Base-by-base conservation (phyloP, 2,329 filamentous ascomycete genomes). In the Colletotrichum tamarilloi region DNA sequence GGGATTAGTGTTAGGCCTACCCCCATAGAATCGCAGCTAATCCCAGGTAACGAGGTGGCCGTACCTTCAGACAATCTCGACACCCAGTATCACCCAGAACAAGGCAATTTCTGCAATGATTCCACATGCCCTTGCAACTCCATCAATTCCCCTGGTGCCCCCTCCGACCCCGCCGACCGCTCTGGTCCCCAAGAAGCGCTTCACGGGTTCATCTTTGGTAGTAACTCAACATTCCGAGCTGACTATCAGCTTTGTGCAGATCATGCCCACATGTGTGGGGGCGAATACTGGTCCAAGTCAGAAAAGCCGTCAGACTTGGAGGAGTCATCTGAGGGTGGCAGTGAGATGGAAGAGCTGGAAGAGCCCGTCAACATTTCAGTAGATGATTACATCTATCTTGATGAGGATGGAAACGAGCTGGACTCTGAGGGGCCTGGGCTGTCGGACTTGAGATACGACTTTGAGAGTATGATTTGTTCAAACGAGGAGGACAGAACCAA, bases 251-350 rank as follows among this genome's bases (percentile, higher is more conserved):
- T 46, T n/a, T 46, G 42, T 3, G 42, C 16, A 9, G 42, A 49
- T 11, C 19, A 49, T 49, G 8, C 42, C 2, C 8, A 8, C 1
- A 49, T 49, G 42, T 22, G 7, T 49, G 3, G 19, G 2, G 19
- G 19, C 1, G 42, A 22, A 0, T 22, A 42, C 38, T 42, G 6
- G 14, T 42, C 6, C 2, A 1, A 42, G 14, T 19, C 16, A 7
- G 14, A 16, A 3, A 16, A 19, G 16, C 4, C 14, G 1, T 42
- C 16, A 0, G 2, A 42, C 38, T 19, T 0, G 14, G 14, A 1
- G 6, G 42, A 22, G 12, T 11, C 19, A 11, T 1, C 1, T 1
- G 42, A 19, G 19, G 42, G 5, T 11, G 19, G 5, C 1, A 49
- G 16, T 19, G 19, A 49, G 8, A 22, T 4, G 19, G 42, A 42